These are phyloP conservation scores for Thymus quinquecostatus DNA, from an alignment of 257 asterid species.

Conservation along the genomic window DNA sequence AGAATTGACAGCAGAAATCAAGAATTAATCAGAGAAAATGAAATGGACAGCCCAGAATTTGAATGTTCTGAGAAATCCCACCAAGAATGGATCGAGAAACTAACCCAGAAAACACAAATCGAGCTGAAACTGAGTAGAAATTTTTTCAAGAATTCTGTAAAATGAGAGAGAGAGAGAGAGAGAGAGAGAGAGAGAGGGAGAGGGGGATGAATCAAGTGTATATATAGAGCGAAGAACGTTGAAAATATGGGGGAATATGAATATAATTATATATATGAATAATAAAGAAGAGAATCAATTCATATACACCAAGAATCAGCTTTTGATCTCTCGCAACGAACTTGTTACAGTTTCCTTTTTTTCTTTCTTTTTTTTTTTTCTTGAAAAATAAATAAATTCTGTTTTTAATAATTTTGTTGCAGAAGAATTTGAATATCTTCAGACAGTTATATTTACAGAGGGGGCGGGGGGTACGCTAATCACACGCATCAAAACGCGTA, in stretches of 20 bases:
- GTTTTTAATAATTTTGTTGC: not conserved
- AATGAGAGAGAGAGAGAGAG: not conserved
- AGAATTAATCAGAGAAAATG: too few species aligned
- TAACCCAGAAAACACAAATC: too few species aligned
- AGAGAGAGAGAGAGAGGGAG: slow-evolving; percentile 1
- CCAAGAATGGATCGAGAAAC: too few species aligned
- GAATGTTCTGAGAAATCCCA: too few species aligned
- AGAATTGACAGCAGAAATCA: not conserved
- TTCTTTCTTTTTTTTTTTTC: not conserved
- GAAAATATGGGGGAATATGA: not conserved
- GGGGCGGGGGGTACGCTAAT: slow-evolving; percentile 14
- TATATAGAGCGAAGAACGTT: slow-evolving; percentile 23
- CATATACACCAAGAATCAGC: slow-evolving; percentile 41
- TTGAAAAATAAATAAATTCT: too few species aligned
- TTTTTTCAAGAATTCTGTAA: not conserved
- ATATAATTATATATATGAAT: too few species aligned
- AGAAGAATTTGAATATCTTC: not conserved
- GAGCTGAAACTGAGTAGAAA: too few species aligned
- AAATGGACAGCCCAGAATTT: too few species aligned
- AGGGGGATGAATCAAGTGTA: not conserved
- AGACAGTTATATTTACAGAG: not conserved
- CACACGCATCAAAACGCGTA: slow-evolving; percentile 39
- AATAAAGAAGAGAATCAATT: slow-evolving; percentile 3
- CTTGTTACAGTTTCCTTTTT: not conserved
- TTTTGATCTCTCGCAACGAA: slow-evolving; percentile 31